Evolutionary conservation across 2,329 filamentous ascomycete species (phyloP).

Genomic region (Xylariaceae sp.): DNA sequence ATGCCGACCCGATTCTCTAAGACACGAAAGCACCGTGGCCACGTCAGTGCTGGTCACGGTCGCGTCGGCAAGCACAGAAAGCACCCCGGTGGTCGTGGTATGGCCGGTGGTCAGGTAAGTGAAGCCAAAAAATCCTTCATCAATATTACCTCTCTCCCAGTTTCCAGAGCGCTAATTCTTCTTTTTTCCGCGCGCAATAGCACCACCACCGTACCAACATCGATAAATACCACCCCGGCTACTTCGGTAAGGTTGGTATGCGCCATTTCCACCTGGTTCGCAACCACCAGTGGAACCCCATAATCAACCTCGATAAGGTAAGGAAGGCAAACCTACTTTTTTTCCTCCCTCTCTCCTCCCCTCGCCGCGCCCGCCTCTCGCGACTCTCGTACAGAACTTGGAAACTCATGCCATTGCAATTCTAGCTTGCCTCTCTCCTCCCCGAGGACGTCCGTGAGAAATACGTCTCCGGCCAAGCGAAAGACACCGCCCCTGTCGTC

Average conservation of each 20-base stretch:
- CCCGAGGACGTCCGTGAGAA: constrained; percentile 87
- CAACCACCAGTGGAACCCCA: constrained; percentile 97
- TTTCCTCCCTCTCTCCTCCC: background rate
- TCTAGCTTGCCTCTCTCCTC: constrained; percentile 88
- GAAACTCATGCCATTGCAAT: constrained; percentile 3
- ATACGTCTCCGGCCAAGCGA: constrained; percentile 74
- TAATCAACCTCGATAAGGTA: constrained; percentile 98
- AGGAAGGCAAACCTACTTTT: background rate
- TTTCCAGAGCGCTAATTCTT: constrained; percentile 63
- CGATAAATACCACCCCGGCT: constrained; percentile 88
- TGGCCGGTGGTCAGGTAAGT: constrained; percentile 47
- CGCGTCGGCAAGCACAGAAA: constrained; percentile 99
- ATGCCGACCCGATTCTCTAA: constrained; percentile 23
- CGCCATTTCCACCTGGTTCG: constrained; percentile 93
- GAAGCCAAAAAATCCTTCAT: background rate
- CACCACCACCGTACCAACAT: constrained; percentile 93
- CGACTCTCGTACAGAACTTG: background rate
- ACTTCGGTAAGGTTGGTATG: constrained; percentile 98
- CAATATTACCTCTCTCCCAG: background rate
- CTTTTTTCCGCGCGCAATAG: constrained; percentile 45
- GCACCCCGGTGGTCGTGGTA: constrained; percentile 74
- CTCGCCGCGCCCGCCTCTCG: background rate
- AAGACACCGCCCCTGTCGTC: constrained; percentile 92
- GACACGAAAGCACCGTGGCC: constrained; percentile 59
- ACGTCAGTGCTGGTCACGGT: constrained; percentile 97